A percentile compares a stretch with the other conserved stretches of the same genome.
phyloP scores from a whole-genome alignment of 2,329 filamentous ascomycete genomes.

The Neonectria sp. region DNA sequence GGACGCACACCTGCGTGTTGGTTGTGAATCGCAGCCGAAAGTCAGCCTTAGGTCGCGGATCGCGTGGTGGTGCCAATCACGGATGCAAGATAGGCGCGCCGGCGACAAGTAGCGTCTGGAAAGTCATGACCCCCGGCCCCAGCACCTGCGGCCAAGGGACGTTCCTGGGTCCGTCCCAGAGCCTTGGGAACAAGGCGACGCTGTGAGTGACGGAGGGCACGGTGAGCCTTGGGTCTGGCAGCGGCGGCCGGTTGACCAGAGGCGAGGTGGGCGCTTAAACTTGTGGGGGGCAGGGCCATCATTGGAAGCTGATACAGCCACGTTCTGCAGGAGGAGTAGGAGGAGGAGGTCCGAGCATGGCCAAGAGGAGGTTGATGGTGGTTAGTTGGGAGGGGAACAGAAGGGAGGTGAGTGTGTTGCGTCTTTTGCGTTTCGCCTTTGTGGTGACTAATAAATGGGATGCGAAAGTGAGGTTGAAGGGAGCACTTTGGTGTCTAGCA shows the following conservation, averaged over 20 bases:
- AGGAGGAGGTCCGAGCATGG: constrained; percentile 24
- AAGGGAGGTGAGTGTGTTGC: constrained; percentile 2
- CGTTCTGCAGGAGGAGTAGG: constrained; percentile 35
- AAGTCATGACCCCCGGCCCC: constrained; percentile 11
- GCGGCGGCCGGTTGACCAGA: constrained; percentile 28
- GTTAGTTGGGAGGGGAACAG: constrained; percentile 16
- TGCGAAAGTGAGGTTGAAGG: not conserved
- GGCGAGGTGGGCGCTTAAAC: constrained; percentile 46
- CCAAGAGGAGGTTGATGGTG: constrained; percentile 26
- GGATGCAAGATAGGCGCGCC: constrained; percentile 44
- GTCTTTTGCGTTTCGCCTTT: not conserved
- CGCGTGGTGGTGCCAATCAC: constrained; percentile 46
- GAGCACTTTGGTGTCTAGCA: not conserved
- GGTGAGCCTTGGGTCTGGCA: constrained; percentile 19
- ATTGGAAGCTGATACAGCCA: constrained; percentile 45
- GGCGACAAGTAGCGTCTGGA: constrained; percentile 38
- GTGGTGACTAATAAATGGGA: not conserved
- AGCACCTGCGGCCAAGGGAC: constrained; percentile 23
- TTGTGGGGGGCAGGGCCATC: constrained; percentile 38
- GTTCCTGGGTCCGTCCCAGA: constrained; percentile 36
- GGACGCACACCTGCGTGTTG: constrained; percentile 40
- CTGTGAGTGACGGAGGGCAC: constrained; percentile 24
- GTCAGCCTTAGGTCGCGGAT: constrained; percentile 40
- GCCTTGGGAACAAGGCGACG: constrained; percentile 39
- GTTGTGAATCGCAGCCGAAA: constrained; percentile 37